Evolutionary conservation across 1,284 basidiomycete species (phyloP).

Genomic region (Melampsora americana): DNA sequence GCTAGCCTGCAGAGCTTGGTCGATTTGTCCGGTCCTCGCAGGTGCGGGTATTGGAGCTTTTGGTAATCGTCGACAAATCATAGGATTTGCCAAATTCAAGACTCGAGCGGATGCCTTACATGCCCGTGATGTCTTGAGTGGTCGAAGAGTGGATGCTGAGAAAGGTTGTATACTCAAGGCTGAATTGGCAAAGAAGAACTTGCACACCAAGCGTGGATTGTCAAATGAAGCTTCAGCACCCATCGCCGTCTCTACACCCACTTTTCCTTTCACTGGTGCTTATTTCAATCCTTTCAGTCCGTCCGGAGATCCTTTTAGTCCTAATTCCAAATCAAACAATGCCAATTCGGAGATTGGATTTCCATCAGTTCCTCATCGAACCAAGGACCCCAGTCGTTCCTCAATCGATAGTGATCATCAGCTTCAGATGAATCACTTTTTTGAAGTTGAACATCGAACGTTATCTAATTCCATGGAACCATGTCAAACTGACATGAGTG

Average conservation of each 20-base stretch:
- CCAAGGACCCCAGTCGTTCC: background rate
- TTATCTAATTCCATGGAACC: background rate
- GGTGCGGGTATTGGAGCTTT: constrained; percentile 46
- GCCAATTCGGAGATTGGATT: background rate
- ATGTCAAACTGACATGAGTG: background rate
- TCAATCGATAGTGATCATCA: background rate
- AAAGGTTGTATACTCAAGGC: constrained; percentile 91
- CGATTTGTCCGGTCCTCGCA: too few relatives aligned
- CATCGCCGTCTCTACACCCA: background rate
- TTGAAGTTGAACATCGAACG: too few relatives aligned
- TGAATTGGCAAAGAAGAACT: constrained; percentile 99
- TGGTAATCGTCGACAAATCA: constrained; percentile 71
- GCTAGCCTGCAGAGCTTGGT: background rate
- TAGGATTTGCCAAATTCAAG: constrained; percentile 94
- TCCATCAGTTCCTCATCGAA: background rate
- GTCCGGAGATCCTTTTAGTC: background rate
- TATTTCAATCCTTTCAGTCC: background rate
- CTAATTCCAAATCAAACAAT: background rate
- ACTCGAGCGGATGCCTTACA: constrained; percentile 80
- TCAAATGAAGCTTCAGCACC: background rate
- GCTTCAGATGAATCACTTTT: background rate
- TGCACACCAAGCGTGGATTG: constrained; percentile 78
- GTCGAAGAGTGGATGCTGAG: constrained; percentile 86
- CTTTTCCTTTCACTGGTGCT: too few relatives aligned
- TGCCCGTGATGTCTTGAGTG: constrained; percentile 84